These are phyloP conservation scores for Wallacemonas sp. DNA, from an alignment of 208 protist genomes.

Conservation along the genomic window DNA sequence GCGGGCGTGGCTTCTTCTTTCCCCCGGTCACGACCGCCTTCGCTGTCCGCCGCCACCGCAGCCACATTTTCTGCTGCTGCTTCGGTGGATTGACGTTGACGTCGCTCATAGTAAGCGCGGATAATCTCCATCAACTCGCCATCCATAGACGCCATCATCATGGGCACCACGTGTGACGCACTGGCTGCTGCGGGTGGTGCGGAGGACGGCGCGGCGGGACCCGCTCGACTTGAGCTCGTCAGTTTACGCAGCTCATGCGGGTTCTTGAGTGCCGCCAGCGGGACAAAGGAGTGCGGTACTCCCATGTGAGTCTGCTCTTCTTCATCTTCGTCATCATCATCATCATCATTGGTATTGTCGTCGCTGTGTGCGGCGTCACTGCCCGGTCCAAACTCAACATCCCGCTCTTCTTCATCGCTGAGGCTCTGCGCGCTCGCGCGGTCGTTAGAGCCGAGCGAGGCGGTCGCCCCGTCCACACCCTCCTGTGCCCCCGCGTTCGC, in stretches of 20 bases:
- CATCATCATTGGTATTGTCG: no score
- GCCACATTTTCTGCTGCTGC: no score
- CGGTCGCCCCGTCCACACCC: not conserved
- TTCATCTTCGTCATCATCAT: not conserved
- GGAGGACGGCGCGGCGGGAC: no score
- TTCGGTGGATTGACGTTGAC: not conserved
- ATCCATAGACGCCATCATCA: slow-evolving; percentile 45
- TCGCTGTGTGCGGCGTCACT: not conserved
- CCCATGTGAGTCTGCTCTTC: no score
- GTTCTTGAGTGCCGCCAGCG: not conserved
- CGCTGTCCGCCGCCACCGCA: no score
- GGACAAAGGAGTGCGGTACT: not conserved
- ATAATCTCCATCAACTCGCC: slow-evolving; percentile 47
- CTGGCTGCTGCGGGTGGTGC: not conserved
- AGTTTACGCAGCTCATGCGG: not conserved
- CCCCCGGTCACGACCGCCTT: no score
- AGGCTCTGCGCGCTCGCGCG: not conserved
- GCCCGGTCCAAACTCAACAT: not conserved
- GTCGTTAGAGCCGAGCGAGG: not conserved
- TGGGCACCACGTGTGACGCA: not conserved
- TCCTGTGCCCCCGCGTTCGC: not conserved
- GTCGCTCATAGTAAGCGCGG: slow-evolving; percentile 44
- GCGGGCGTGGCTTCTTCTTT: no score
- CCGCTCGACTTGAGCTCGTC: no score
- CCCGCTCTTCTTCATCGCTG: not conserved